Evolutionary conservation across 257 asterid species (phyloP), one percentile per base, ranked within the genome.

Genomic region (Verbascum thapsus): DNA sequence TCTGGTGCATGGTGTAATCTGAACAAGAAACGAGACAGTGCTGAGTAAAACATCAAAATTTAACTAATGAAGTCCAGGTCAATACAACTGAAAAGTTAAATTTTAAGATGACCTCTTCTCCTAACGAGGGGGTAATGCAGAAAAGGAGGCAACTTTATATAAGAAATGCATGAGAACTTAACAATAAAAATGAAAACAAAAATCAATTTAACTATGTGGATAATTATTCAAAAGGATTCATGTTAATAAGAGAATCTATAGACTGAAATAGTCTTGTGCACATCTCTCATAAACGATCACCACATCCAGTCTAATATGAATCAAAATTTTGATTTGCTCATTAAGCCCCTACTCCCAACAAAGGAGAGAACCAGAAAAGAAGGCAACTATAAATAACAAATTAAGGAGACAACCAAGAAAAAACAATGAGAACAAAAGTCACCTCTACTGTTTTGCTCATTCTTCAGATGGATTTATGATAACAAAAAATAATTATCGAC

Each of bases 1-100:
- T 82, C 83, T 78, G 74, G 91, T 86, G 82, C 86, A 90, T 48
- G 85, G 77, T 64, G 98, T 90, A 80, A 90, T 83, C 99, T 94
- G 85, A 26, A 69, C 63, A 79, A 78, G 67, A 54, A 56, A 74
- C 43, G 55, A 55, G 59, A 58, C 49, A 67, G 63, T 57, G 76
- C 68, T 63, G 61, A 80, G 58, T 48, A 60, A 61, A 68, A 39
- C 41, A 58, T 52, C 11, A 71, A 74, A 48, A 79, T 76, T 44
- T 81, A 81, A 68, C 50, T 72, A 66, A 73, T 74, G 42, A 6
- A 65, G 47, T 52, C 61, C 41, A 22, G 32, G 1, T 7, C 47
- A 58, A 52, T 34, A 44, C 26, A 57, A 22, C 7, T 49, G 10
- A 35, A 37, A 40, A n/a, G 26, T 11, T 42, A 40, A 50, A 34